Base-by-base conservation (phyloP, 805 yeast species). In the Wickerhamiella galacta region DNA sequence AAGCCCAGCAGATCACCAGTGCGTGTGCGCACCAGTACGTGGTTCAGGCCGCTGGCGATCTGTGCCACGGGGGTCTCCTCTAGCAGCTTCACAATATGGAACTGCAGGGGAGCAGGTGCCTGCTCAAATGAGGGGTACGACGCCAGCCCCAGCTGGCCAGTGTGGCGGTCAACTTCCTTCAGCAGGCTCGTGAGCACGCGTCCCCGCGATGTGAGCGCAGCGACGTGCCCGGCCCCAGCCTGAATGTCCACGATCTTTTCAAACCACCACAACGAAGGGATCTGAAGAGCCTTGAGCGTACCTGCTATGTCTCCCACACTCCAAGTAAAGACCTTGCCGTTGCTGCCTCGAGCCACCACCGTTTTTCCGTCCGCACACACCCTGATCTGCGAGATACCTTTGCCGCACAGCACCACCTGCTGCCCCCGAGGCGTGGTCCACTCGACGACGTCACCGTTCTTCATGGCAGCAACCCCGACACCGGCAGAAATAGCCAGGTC, bases 61-160 rank as follows among this genome's bases (percentile, higher is more conserved):
- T 69, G 59, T 3, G 46, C 53, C 33, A 81, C 70, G 2, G 45
- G 41, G 31, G 49, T 65, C 37, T 69, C 63, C 42, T 75, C 72
- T 42, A 80, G 52, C 22, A 75, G 52, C 4, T 63, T 60, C 36
- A 81, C 63, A 35, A 73, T 81, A 40, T 63, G 63, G 9, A 72
- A 51, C 32, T 51, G 47, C 41, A 64, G 64, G 11, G 63, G 60
- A 3, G 43, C 41, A 5, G 83, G 79, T 0, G 69, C 63, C 4
- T 52, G 41, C 37, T 67, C 70, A 46, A 72, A 72, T 36, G 79
- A 85, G 1, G 93, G 70, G 41, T 61, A 68, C 10, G 58, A 54
- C 1, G 93, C 90, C 11, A 81, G 52, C 14, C 95, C 96, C 54
- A 68, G 80, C 56, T 90, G 95, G 3, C 96, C 96, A 43, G 48